Base-by-base conservation (phyloP, 805 yeast species). In the Middelhovenomyces tepae region DNA sequence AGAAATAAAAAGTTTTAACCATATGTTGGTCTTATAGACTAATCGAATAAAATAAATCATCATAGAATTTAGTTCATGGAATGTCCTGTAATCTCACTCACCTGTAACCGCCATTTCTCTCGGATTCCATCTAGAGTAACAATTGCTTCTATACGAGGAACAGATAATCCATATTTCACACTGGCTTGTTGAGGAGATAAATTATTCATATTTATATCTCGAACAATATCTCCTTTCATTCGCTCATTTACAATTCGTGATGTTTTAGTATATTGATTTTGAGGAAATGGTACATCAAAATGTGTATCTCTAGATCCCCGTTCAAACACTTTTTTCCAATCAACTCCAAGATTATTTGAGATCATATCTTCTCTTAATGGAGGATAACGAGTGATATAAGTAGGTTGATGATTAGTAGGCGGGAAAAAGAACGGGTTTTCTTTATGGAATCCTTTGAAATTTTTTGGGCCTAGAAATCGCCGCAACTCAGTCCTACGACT, bases 91-190 rank as follows among this genome's bases (percentile, higher is more conserved):
- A 27, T 34, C 14, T 13, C 22, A 73, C 84, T 62, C 71, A 78
- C 89, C 49, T 69, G 54, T 45, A 65, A 57, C 32, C 58, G 65
- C 77, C 79, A 73, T 35, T 67, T 59, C 42, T 70, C 57, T 58
- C 89, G 93, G 33, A 87, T 67, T 19, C 63, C 64, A 40, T 71
- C 65, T 42, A 89, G 68, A 54, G 71, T 75, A 16, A 82, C 61
- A 37, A 89, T 67, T n/a, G 96, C 97, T 52, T 87, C 95, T 14
- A 91, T 67, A 55, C 97, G 73, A 34, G 86, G 82, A 40, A 86
- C 72, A 51, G 84, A 81, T 44, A 89, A 64, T 3, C 93, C 89
- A 50, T 75, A 78, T 50, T 73, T 72, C 42, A 78, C 72, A 7
- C 95, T 87, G 28, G 83, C 75, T 44, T 75, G 78, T 53, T 82